A percentile compares a stretch with the other conserved stretches of the same genome.
These are phyloP conservation scores for Aspergillus amoenus DNA, from an alignment of 2,329 filamentous ascomycete genomes.

Conservation along the genomic window DNA sequence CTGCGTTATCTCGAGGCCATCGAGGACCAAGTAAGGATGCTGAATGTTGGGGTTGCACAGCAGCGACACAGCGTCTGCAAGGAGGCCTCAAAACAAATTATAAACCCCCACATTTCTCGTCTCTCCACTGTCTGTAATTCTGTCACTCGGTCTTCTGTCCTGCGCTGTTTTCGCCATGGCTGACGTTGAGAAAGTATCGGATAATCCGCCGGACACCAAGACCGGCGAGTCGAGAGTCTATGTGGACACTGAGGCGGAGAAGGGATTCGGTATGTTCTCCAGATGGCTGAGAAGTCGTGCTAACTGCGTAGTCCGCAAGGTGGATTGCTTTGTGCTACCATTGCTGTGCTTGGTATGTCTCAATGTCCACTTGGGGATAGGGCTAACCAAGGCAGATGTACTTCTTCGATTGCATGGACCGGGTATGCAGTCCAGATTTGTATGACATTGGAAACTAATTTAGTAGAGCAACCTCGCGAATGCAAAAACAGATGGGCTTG, in stretches of 20 bases:
- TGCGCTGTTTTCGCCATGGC: not conserved
- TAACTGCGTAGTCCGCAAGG: slow-evolving; percentile 27
- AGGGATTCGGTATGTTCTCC: slow-evolving; percentile 30
- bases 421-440: slow-evolving; percentile 12
- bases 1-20: not conserved
- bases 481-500: slow-evolving; percentile 51
- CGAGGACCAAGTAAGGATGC: not conserved
- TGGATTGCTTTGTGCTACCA: slow-evolving; percentile 46
- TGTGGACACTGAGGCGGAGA: slow-evolving; percentile 35
- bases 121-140: not conserved
- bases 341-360: slow-evolving; percentile 40
- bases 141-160: not conserved
- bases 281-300: not conserved
- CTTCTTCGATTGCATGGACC: slow-evolving; percentile 39
- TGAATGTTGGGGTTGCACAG: slow-evolving; percentile 12
- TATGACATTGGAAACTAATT: not conserved
- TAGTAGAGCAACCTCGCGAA: slow-evolving; percentile 43
- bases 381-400: slow-evolving; percentile 30
- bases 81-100: not conserved
- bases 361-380: not conserved
- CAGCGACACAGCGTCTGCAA: slow-evolving; percentile 19
- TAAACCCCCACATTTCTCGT: not conserved
- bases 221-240: slow-evolving; percentile 23
- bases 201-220: slow-evolving; percentile 17
- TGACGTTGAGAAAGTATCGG: slow-evolving; percentile 5